These are phyloP conservation scores for Rhizomucor pusillus DNA, from an alignment of 371 early-diverging fungal genomes.

Conservation along the genomic window DNA sequence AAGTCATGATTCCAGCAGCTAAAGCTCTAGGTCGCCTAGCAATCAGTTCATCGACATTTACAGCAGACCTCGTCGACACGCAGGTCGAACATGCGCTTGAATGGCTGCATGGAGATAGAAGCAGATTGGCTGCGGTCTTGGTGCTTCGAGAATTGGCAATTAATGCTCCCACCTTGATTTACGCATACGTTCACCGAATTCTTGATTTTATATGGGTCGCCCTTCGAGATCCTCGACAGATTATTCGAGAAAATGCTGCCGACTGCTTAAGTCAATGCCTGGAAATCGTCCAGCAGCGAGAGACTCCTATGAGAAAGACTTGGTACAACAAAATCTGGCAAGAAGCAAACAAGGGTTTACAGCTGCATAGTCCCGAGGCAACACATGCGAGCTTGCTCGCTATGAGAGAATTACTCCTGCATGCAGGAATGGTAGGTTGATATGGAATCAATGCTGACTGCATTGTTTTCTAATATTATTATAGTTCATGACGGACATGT, in stretches of 20 bases:
- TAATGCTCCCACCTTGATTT: slow-evolving; percentile 85
- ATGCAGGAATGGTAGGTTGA: slow-evolving; percentile 74
- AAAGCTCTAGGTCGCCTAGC: slow-evolving; percentile 82
- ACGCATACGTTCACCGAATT: slow-evolving; percentile 81
- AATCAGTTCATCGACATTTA: slow-evolving; percentile 72
- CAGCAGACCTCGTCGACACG: slow-evolving; percentile 83
- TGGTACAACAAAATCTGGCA: slow-evolving; percentile 85
- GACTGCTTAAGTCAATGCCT: slow-evolving; percentile 86
- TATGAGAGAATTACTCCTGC: slow-evolving; percentile 75
- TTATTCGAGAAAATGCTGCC: slow-evolving; percentile 86
- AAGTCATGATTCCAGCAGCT: slow-evolving; percentile 82
- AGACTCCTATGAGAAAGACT: slow-evolving; percentile 61
- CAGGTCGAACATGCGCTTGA: slow-evolving; percentile 89
- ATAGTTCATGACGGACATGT: slow-evolving; percentile 84
- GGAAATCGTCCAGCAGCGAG: slow-evolving; percentile 79
- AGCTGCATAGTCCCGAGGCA: slow-evolving; percentile 71
- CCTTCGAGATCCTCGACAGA: slow-evolving; percentile 78
- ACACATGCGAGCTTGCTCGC: slow-evolving; percentile 89
- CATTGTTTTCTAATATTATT: too few relatives aligned
- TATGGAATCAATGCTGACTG: too few relatives aligned
- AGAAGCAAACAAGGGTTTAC: slow-evolving; percentile 81
- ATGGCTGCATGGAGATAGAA: slow-evolving; percentile 85
- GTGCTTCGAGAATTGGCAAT: slow-evolving; percentile 81
- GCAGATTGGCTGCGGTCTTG: slow-evolving; percentile 86
- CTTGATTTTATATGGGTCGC: slow-evolving; percentile 88